Evolutionary conservation across 768 basidiomycete genomes (phyloP).

Genomic region (Tricholoma saponaceum): DNA sequence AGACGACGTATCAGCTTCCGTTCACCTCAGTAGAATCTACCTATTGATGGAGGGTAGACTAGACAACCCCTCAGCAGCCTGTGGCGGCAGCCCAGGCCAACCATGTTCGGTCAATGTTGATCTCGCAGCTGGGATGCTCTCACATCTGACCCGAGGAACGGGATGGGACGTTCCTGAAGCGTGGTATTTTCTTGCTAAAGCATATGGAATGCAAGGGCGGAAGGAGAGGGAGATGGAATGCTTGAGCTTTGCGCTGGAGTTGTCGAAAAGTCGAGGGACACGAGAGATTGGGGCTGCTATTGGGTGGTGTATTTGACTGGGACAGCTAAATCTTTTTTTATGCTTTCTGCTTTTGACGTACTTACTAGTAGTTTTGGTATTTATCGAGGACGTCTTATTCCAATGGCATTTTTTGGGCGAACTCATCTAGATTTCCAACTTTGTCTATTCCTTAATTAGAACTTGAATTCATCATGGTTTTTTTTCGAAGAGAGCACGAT

Average conservation of each 20-base stretch:
- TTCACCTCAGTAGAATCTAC: conserved; percentile 77
- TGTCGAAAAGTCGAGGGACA: conserved; percentile 14
- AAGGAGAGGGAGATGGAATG: conserved; percentile 15
- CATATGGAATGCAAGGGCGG: conserved; percentile 48
- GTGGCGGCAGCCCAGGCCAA: background rate
- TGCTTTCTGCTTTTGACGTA: background rate
- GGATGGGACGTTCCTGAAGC: conserved; percentile 94
- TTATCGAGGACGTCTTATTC: too few species aligned
- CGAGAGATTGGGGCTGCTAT: conserved; percentile 15
- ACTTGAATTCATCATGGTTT: too few species aligned
- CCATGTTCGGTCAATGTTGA: conserved; percentile 44
- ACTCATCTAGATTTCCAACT: too few species aligned
- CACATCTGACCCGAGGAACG: conserved; percentile 67
- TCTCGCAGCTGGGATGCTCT: conserved; percentile 78
- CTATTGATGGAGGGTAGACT: conserved; percentile 31
- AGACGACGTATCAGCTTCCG: conserved; percentile 69
- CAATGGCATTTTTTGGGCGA: too few species aligned
- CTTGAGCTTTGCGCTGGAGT: conserved; percentile 12
- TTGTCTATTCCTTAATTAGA: too few species aligned
- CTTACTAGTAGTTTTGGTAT: too few species aligned
- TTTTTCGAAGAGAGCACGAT: too few species aligned
- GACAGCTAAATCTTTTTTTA: background rate
- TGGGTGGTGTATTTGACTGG: conserved; percentile 16
- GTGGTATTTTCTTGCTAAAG: conserved; percentile 89
- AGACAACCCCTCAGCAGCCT: conserved; percentile 22